Percentiles rank a stretch among this genome's conserved stretches.
These are phyloP conservation scores for Zarea fungicola DNA, from an alignment of 2,329 filamentous ascomycete genomes.

Conservation along the genomic window DNA sequence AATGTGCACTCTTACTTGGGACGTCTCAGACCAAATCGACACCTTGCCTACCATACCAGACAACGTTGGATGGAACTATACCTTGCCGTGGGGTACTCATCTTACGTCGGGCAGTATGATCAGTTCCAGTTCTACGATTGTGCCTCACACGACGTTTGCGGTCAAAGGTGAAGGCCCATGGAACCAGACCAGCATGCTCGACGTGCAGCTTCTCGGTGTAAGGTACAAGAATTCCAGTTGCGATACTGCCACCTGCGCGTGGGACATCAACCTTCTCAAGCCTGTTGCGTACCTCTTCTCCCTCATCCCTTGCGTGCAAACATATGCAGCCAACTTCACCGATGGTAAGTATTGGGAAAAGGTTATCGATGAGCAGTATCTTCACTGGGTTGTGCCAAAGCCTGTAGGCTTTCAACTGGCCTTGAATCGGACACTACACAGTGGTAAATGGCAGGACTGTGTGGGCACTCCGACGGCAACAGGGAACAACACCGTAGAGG, in stretches of 20 bases:
- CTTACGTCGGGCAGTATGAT: not conserved
- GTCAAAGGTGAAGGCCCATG: not conserved
- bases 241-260: not conserved
- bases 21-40: not conserved
- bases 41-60: too few species aligned
- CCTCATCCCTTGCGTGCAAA: not conserved
- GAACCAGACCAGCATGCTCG: not conserved
- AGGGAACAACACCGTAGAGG: not conserved
- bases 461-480: not conserved
- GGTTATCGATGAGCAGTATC: not conserved
- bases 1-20: not conserved
- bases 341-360: not conserved
- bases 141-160: not conserved
- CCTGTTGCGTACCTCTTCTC: not conserved
- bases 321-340: not conserved
- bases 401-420: not conserved
- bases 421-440: not conserved
- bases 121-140: not conserved
- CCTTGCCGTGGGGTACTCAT: not conserved
- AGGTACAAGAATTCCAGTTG: not conserved
- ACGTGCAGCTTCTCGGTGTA: not conserved
- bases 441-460: not conserved
- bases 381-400: not conserved
- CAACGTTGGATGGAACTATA: not conserved
- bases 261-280: not conserved